These are phyloP conservation scores for Candida michaelii DNA, from an alignment of 805 yeast species.

Conservation along the genomic window DNA sequence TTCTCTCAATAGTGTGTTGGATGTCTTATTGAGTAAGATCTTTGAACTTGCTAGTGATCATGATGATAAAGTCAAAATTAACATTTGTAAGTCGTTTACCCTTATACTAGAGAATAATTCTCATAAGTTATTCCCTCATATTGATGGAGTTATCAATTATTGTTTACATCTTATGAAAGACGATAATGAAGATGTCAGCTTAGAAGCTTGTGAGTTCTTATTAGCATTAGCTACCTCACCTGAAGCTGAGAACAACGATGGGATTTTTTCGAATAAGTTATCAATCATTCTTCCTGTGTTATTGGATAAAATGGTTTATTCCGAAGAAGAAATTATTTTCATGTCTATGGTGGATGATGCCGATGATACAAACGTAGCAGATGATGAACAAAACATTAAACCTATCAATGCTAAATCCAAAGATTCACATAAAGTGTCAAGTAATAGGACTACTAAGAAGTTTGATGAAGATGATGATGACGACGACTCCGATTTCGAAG, in stretches of 20 bases:
- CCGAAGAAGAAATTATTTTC: conserved; percentile 72
- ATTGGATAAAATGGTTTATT: conserved; percentile 80
- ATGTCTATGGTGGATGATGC: conserved; percentile 65
- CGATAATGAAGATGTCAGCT: conserved; percentile 68
- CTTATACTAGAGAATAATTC: conserved; percentile 73
- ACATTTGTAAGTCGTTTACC: conserved; percentile 76
- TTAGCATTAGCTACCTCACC: conserved; percentile 72
- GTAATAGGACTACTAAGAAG: conserved; percentile 13
- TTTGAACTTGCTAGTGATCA: conserved; percentile 69
- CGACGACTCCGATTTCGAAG: conserved; percentile 36
- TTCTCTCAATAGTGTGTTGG: conserved; percentile 61
- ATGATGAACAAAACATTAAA: conserved; percentile 81
- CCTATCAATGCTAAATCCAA: conserved; percentile 77
- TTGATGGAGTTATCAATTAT: conserved; percentile 83
- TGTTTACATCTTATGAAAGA: conserved; percentile 75
- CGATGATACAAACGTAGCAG: conserved; percentile 77
- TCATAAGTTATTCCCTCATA: conserved; percentile 74
- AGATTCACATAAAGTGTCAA: conserved; percentile 31
- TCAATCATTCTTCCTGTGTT: conserved; percentile 71
- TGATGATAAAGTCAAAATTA: conserved; percentile 60
- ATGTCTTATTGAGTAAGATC: conserved; percentile 60
- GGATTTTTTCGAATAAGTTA: conserved; percentile 56
- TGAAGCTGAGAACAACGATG: conserved; percentile 33
- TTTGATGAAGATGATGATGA: conserved; percentile 27
- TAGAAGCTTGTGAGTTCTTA: conserved; percentile 92